phyloP scores from a whole-genome alignment of 805 yeast species.

The Maudiozyma bulderi region DNA sequence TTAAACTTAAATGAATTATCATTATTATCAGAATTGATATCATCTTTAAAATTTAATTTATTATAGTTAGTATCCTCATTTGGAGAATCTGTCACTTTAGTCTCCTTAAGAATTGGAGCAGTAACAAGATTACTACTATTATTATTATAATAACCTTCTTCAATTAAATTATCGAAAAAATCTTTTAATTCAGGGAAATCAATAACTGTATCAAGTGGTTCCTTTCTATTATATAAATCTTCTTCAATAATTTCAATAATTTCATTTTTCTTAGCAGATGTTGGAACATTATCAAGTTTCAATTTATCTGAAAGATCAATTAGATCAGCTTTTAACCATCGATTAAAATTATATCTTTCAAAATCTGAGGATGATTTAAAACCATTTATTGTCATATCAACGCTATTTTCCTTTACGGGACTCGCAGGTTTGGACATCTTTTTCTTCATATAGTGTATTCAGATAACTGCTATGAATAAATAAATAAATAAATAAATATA shows the following conservation, averaged over 20 bases:
- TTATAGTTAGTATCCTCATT: background rate
- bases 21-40: background rate
- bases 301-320: conserved; percentile 21
- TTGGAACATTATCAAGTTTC: conserved; percentile 12
- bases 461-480: background rate
- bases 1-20: conserved; percentile 11
- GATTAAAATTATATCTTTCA: conserved; percentile 10
- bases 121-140: too few species aligned
- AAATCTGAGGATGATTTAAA: too few species aligned
- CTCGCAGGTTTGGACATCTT: background rate
- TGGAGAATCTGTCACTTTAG: background rate
- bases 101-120: background rate
- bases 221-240: conserved; percentile 11
- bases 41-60: conserved; percentile 6
- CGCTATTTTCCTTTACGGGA: background rate
- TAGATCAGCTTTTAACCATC: conserved; percentile 23
- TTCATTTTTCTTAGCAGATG: conserved; percentile 11
- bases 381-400: background rate
- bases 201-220: conserved; percentile 15
- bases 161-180: conserved; percentile 12
- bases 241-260: conserved; percentile 13
- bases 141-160: background rate
- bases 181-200: conserved; percentile 23
- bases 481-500: too few species aligned
- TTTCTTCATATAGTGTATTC: background rate